These are phyloP conservation scores for Cyberlindnera japonica DNA, from an alignment of 805 yeast species.

Conservation along the genomic window DNA sequence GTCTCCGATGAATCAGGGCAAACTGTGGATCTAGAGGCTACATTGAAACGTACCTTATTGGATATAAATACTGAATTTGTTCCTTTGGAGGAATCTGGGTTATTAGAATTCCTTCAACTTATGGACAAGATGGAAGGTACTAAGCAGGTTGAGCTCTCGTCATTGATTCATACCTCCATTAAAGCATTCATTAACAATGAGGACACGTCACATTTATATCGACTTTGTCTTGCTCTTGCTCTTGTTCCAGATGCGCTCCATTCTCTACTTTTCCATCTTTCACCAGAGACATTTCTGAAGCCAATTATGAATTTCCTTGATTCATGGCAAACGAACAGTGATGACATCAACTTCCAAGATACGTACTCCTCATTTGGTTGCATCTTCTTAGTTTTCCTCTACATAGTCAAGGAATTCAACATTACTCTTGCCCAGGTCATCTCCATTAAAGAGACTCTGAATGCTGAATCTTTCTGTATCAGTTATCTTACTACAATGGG, in stretches of 20 bases:
- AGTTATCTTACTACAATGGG: slow-evolving; percentile 29
- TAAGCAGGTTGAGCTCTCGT: slow-evolving; percentile 43
- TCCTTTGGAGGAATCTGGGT: slow-evolving; percentile 48
- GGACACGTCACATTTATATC: slow-evolving; percentile 41
- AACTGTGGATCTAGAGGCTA: slow-evolving; percentile 28
- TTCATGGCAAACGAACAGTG: slow-evolving; percentile 34
- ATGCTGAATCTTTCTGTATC: slow-evolving; percentile 31
- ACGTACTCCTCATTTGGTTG: slow-evolving; percentile 66
- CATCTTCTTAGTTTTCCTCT: slow-evolving; percentile 44
- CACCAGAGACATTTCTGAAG: slow-evolving; percentile 40
- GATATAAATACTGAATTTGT: slow-evolving; percentile 46
- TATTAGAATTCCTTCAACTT: slow-evolving; percentile 46
- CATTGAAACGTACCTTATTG: slow-evolving; percentile 29
- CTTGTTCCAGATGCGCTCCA: slow-evolving; percentile 40
- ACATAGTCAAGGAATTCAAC: slow-evolving; percentile 38
- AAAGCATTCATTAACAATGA: slow-evolving; percentile 35
- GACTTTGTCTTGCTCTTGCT: slow-evolving; percentile 50
- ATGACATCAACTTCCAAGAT: slow-evolving; percentile 60
- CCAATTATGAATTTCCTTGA: slow-evolving; percentile 54
- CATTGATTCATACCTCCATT: slow-evolving; percentile 32
- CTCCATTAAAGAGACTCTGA: slow-evolving; percentile 14
- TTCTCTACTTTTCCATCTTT: slow-evolving; percentile 39
- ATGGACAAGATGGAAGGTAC: slow-evolving; percentile 45
- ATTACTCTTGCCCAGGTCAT: slow-evolving; percentile 29
- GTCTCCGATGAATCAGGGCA: slow-evolving; percentile 32